These are phyloP conservation scores for Sodiomyces alkalinus DNA, from an alignment of 2,329 filamentous ascomycete species.

Conservation along the genomic window DNA sequence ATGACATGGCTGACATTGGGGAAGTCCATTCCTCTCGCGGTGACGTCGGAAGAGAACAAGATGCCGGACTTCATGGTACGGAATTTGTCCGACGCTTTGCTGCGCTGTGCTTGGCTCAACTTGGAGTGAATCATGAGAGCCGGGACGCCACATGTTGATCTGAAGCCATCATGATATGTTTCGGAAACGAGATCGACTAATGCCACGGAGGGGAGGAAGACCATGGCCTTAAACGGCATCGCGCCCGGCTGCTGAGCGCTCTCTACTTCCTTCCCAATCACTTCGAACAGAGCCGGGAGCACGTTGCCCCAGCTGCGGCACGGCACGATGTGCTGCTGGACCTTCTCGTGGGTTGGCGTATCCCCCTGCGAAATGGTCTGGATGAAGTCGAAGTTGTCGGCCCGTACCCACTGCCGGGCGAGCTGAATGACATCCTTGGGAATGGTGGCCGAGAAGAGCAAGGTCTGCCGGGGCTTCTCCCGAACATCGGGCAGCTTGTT, in stretches of 20 bases:
- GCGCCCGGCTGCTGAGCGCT: conserved; percentile 22
- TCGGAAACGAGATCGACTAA: conserved; percentile 46
- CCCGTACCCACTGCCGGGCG: conserved; percentile 64
- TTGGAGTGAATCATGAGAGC: conserved; percentile 61
- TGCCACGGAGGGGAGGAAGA: conserved; percentile 74
- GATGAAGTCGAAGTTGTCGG: conserved; percentile 69
- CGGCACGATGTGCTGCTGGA: conserved; percentile 64
- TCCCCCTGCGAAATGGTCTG: conserved; percentile 79
- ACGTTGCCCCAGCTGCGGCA: conserved; percentile 59
- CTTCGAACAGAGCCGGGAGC: conserved; percentile 62
- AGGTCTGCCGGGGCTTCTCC: conserved; percentile 63
- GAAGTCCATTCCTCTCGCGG: conserved; percentile 72
- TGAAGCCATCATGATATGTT: conserved; percentile 18
- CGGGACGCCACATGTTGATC: conserved; percentile 1
- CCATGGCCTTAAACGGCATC: conserved; percentile 73
- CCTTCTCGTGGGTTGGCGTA: conserved; percentile 65
- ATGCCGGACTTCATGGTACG: conserved; percentile 45
- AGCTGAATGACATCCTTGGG: conserved; percentile 68
- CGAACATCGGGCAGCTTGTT: conserved; percentile 43
- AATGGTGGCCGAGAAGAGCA: conserved; percentile 92
- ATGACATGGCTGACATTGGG: conserved; percentile 68
- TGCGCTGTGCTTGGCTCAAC: conserved; percentile 55
- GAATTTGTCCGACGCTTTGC: conserved; percentile 57
- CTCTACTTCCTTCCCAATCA: conserved; percentile 46
- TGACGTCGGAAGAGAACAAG: conserved; percentile 66